Percentiles rank a stretch among this genome's conserved stretches.
Conservation (phyloP, 2,329 filamentous ascomycete species). For the Ophiostoma ips region DNA sequence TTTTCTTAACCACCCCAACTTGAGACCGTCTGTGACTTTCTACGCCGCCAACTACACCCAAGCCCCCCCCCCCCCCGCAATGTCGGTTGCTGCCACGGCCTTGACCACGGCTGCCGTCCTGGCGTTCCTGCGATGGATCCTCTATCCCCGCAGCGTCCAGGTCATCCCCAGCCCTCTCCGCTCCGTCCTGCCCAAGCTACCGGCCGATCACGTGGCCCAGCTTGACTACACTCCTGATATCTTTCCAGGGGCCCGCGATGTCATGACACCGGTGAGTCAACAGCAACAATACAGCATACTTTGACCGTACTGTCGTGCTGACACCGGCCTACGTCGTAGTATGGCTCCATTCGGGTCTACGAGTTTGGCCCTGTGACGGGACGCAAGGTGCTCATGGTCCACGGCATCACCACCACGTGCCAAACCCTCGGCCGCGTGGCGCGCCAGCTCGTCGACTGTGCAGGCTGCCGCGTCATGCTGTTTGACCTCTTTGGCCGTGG, state of each 20-base stretch:
- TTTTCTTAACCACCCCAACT: no score
- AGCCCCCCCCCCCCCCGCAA: no score
- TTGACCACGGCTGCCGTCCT: constrained; percentile 14
- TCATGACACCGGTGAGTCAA: constrained; percentile 44
- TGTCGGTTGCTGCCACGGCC: constrained; percentile 9
- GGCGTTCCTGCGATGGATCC: constrained; percentile 12
- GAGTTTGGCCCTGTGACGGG: constrained; percentile 68
- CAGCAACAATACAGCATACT: not conserved
- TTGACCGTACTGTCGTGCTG: constrained; percentile 5
- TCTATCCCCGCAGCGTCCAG: constrained; percentile 15
- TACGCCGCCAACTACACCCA: not conserved
- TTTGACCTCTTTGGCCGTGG: constrained; percentile 62
- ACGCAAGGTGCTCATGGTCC: constrained; percentile 61
- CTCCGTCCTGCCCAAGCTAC: constrained; percentile 15
- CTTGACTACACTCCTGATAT: constrained; percentile 49
- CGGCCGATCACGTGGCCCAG: constrained; percentile 14
- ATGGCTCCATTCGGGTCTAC: constrained; percentile 64
- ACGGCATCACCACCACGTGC: constrained; percentile 74
- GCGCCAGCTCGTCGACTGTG: constrained; percentile 43
- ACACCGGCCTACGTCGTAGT: constrained; percentile 28
- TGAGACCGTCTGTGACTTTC: no score
- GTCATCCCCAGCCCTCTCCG: constrained; percentile 16
- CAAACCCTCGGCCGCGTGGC: constrained; percentile 57
- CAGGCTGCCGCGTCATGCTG: constrained; percentile 67
- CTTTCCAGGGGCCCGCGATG: constrained; percentile 60